phyloP scores from a whole-genome alignment of 768 basidiomycete genomes.

The Pleurotus pulmonarius region DNA sequence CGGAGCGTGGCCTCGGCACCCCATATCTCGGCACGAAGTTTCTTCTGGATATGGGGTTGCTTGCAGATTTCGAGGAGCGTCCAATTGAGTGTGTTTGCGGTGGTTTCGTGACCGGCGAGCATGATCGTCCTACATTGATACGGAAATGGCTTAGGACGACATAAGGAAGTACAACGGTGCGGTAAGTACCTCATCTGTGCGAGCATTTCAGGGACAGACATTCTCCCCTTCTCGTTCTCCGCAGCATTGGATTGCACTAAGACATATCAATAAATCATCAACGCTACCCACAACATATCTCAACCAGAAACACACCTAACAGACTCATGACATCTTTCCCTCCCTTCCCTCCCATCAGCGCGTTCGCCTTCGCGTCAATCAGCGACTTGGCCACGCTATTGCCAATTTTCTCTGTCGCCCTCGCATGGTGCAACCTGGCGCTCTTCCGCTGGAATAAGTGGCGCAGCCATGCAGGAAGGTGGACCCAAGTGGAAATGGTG shows the following conservation, averaged over 20 bases:
- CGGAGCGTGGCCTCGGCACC: slow-evolving; percentile 15
- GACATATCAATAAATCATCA: background rate
- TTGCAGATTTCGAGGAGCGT: slow-evolving; percentile 24
- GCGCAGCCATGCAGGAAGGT: slow-evolving; percentile 38
- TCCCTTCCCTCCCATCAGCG: slow-evolving; percentile 42
- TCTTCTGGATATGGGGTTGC: slow-evolving; percentile 25
- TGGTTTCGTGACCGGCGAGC: slow-evolving; percentile 17
- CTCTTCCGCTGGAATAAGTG: slow-evolving; percentile 42
- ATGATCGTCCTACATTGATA: slow-evolving; percentile 11
- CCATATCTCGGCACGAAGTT: slow-evolving; percentile 15
- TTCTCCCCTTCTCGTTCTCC: slow-evolving; percentile 12
- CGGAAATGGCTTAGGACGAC: too few species aligned
- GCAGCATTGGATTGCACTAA: slow-evolving; percentile 19
- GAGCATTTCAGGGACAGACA: slow-evolving; percentile 15
- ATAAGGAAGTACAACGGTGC: too few species aligned
- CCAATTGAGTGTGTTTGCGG: slow-evolving; percentile 20
- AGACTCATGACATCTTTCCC: slow-evolving; percentile 33
- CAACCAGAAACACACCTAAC: background rate
- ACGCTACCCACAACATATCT: background rate
- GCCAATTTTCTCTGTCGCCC: slow-evolving; percentile 40
- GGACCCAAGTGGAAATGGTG: slow-evolving; percentile 36
- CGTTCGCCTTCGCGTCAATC: slow-evolving; percentile 43
- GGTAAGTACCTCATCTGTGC: slow-evolving; percentile 16
- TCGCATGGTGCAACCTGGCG: slow-evolving; percentile 34
- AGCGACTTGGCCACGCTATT: slow-evolving; percentile 43